These are phyloP conservation scores for Choanephora cucurbitarum DNA, from an alignment of 371 early-diverging fungal species.

Conservation along the genomic window DNA sequence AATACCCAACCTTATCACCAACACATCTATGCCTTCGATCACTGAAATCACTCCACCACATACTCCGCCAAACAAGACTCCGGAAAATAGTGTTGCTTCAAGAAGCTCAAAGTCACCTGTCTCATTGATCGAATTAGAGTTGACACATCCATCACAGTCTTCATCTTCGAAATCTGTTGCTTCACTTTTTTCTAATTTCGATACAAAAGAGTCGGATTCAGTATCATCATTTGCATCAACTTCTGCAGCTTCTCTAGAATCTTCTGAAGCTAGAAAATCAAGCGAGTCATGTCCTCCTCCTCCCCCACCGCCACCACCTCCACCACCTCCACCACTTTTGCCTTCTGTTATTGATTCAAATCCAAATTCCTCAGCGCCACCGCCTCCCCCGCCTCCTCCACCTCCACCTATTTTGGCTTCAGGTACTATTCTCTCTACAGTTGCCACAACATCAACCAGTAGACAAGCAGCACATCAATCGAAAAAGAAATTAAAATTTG, in stretches of 20 bases:
- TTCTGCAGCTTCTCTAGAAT: conserved; percentile 7
- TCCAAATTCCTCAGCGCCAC: conserved; percentile 5
- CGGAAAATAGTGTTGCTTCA: background rate
- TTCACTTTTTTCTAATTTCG: too few species aligned
- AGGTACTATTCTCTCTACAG: conserved; percentile 22
- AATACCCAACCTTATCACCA: background rate
- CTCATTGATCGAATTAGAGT: background rate
- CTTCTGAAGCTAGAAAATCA: too few species aligned
- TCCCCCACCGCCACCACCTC: conserved; percentile 9
- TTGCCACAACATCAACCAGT: conserved; percentile 25
- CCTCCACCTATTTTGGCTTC: conserved; percentile 21
- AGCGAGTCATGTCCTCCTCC: too few species aligned
- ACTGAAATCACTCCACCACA: background rate
- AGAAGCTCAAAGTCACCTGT: background rate
- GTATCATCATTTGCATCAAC: background rate
- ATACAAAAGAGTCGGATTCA: too few species aligned
- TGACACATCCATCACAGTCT: background rate
- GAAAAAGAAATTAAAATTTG: conserved; percentile 72
- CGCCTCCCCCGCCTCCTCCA: conserved; percentile 18
- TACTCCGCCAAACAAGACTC: background rate
- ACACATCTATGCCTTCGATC: background rate
- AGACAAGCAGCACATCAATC: conserved; percentile 45
- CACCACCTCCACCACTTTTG: conserved; percentile 23
- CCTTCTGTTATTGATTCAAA: conserved; percentile 2
- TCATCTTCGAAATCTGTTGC: too few species aligned